Evolutionary conservation across 129 eudicot genomes (phyloP), one percentile per base, ranked within the genome.

Genomic region (Centella asiatica): DNA sequence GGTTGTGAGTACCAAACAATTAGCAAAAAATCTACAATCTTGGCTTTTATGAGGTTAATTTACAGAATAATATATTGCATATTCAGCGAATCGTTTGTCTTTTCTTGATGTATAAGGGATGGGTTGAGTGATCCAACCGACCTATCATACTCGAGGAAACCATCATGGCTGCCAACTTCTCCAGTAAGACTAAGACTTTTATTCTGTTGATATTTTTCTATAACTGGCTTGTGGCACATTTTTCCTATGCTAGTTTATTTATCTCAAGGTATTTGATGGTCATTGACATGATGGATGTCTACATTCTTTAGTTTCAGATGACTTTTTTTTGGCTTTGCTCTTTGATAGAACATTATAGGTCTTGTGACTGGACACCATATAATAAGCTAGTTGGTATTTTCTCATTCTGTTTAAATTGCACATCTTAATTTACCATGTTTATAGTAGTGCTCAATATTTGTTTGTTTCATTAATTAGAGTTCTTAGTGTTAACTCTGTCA

Each of bases 1-100:
- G 95, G 95, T 77, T 86, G 98, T 90, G 73, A 81, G 94, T 86
- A 46, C 39, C 67, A 27, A n/a, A n/a, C n/a, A n/a, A n/a, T n/a
- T n/a, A n/a, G n/a, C n/a, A n/a, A n/a, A n/a, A n/a, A n/a, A n/a
- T n/a, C n/a, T n/a, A n/a, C n/a, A n/a, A n/a, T n/a, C 58, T 60
- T 44, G 8, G 26, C 27, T 34, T 17, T 49, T 34, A 25, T 34
- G 55, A 23, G 47, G 23, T 39, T 14, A 1, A n/a, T 22, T 50
- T 32, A 29, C 28, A 64, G 19, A 22, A 4, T 27, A 18, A 5
- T 25, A 22, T 46, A 20, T n/a, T 44, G 11, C 25, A 60, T 44
- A 59, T 39, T 20, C 60, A 63, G 32, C 52, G 24, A 11, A 2
- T 54, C 39, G 32, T 29, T 6, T 44, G 22, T 47, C 59, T 70